Evolutionary conservation across 768 basidiomycete species (phyloP).

Genomic region (Russula dissimulans): DNA sequence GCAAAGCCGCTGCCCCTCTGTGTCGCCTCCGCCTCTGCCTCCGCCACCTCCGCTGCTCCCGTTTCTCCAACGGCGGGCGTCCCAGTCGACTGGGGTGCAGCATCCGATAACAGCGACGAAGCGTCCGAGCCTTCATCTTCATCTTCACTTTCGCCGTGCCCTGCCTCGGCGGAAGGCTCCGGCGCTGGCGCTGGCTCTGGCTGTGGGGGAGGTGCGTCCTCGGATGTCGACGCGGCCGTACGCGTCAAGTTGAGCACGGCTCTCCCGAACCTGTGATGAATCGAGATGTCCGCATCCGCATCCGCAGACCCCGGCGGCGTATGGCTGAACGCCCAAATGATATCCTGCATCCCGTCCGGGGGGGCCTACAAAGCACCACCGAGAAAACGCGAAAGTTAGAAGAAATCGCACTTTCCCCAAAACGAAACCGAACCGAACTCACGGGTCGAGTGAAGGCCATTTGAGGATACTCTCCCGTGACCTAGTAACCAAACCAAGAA

Average conservation of each 20-base stretch:
- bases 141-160: background rate
- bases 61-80: too few relatives aligned
- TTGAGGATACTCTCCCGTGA: background rate
- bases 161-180: background rate
- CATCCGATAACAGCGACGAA: background rate
- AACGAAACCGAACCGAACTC: background rate
- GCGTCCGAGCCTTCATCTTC: background rate
- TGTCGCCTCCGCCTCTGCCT: background rate
- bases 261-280: slow-evolving; percentile 40
- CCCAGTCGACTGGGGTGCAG: background rate
- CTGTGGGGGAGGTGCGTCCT: background rate
- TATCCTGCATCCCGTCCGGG: slow-evolving; percentile 29
- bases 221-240: slow-evolving; percentile 23
- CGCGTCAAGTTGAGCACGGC: slow-evolving; percentile 39
- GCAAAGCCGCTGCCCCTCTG: slow-evolving; percentile 17
- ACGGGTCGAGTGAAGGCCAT: slow-evolving; percentile 13
- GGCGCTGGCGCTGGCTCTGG: background rate
- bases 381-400: background rate
- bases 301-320: slow-evolving; percentile 40
- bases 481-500: background rate
- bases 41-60: too few relatives aligned
- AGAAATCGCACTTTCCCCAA: slow-evolving; percentile 20
- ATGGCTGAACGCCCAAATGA: slow-evolving; percentile 55
- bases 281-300: slow-evolving; percentile 34
- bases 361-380: slow-evolving; percentile 31